Evolutionary conservation across 2,329 filamentous ascomycete species (phyloP).

Genomic region (Microascus cirrosus): DNA sequence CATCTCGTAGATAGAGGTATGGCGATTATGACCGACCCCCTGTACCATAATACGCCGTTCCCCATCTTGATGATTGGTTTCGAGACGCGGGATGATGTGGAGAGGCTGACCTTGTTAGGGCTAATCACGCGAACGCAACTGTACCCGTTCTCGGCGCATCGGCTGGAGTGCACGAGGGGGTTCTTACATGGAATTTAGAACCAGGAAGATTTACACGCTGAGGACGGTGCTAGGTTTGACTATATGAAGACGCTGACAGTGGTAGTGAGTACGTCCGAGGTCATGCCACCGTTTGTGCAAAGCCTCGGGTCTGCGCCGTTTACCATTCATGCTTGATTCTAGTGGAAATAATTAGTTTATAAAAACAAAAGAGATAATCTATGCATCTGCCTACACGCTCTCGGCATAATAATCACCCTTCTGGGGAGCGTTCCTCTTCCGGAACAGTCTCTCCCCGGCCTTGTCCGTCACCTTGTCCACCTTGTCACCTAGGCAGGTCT

Average conservation of each 20-base stretch:
- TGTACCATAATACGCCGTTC: neutral
- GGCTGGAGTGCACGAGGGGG: too few relatives aligned
- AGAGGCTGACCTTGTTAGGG: neutral
- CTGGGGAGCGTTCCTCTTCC: conserved; percentile 16
- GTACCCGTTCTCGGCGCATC: too few relatives aligned
- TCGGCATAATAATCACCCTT: conserved; percentile 16
- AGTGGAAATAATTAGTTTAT: neutral
- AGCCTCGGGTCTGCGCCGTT: too few relatives aligned
- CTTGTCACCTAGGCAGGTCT: conserved; percentile 28
- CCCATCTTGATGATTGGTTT: neutral
- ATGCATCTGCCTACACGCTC: conserved; percentile 13
- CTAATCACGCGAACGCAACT: neutral
- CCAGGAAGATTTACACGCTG: neutral
- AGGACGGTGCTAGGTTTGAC: neutral
- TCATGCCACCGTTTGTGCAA: neutral
- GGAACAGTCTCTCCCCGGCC: conserved; percentile 24
- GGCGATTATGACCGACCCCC: conserved; percentile 7
- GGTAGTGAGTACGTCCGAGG: neutral
- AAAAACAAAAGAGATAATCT: neutral
- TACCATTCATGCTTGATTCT: too few relatives aligned
- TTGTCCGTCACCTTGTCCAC: conserved; percentile 24
- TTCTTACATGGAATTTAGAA: neutral
- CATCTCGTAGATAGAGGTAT: conserved; percentile 15
- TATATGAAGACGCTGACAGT: neutral
- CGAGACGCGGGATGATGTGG: neutral